These are phyloP conservation scores for Pseudopyrenochaeta lycopersici DNA, from an alignment of 2,329 filamentous ascomycete species.

Conservation along the genomic window DNA sequence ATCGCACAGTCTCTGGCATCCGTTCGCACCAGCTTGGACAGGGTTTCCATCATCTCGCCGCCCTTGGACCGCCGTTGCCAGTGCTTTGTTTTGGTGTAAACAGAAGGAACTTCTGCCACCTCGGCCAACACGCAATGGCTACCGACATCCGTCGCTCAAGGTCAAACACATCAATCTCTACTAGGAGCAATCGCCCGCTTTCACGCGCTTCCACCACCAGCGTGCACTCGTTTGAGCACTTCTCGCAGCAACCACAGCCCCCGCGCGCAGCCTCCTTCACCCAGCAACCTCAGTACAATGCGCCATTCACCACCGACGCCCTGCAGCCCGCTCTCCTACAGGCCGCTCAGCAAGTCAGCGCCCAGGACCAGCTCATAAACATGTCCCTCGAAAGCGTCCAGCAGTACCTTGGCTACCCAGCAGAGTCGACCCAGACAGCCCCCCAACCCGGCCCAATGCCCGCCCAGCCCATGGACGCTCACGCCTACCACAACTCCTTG, in stretches of 20 bases:
- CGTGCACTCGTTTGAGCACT: conserved; percentile 52
- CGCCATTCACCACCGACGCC: conserved; percentile 37
- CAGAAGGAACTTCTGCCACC: conserved; percentile 27
- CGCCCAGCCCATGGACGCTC: conserved; percentile 38
- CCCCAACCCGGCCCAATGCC: conserved; percentile 28
- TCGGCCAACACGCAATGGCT: conserved; percentile 41
- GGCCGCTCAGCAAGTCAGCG: conserved; percentile 47
- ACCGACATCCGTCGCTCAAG: conserved; percentile 53
- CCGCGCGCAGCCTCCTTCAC: conserved; percentile 20
- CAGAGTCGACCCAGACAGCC: conserved; percentile 27
- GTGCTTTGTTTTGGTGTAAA: conserved; percentile 48
- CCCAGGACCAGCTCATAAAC: conserved; percentile 41
- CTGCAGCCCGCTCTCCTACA: conserved; percentile 45
- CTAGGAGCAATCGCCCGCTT: conserved; percentile 54
- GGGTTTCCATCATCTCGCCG: background rate
- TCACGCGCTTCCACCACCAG: conserved; percentile 61
- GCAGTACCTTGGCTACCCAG: conserved; percentile 42
- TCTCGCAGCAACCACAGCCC: conserved; percentile 32
- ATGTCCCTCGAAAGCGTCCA: conserved; percentile 45
- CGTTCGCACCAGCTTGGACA: too few species aligned
- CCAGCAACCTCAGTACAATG: conserved; percentile 37
- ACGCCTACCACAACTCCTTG: conserved; percentile 39
- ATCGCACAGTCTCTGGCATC: background rate
- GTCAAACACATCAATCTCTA: conserved; percentile 56
- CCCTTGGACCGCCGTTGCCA: conserved; percentile 18